A percentile compares a stretch with the other conserved stretches of the same genome.
Conservation (phyloP, 2,329 filamentous ascomycete genomes). For the Dothiorella sarmentorum region DNA sequence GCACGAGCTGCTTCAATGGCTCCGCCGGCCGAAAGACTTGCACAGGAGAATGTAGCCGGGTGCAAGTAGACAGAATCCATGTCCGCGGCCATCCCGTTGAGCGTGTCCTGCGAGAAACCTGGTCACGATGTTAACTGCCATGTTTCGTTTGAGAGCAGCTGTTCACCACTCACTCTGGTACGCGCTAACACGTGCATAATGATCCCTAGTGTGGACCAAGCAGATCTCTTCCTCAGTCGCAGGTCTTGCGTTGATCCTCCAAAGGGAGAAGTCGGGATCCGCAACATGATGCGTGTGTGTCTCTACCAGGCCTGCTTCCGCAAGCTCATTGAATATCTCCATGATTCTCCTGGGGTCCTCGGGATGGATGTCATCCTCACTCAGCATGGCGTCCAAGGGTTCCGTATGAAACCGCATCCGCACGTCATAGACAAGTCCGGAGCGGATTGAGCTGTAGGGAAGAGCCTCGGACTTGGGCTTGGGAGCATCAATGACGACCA, state of each 20-base stretch:
- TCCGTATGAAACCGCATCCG: slow-evolving; percentile 96
- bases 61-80: slow-evolving; percentile 58
- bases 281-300: slow-evolving; percentile 50
- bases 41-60: slow-evolving; percentile 73
- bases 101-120: slow-evolving; percentile 52
- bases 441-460: slow-evolving; percentile 38
- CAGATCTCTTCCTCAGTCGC: slow-evolving; percentile 79
- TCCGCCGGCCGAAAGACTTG: slow-evolving; percentile 80
- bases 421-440: slow-evolving; percentile 69
- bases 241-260: slow-evolving; percentile 71
- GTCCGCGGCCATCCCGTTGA: slow-evolving; percentile 63
- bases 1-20: slow-evolving; percentile 94
- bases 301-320: slow-evolving; percentile 73
- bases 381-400: slow-evolving; percentile 40
- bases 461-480: slow-evolving; percentile 20
- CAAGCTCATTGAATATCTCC: slow-evolving; percentile 87
- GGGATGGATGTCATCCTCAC: slow-evolving; percentile 74
- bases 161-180: slow-evolving; percentile 17
- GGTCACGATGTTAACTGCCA: background rate
- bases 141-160: background rate
- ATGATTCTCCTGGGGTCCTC: slow-evolving; percentile 92
- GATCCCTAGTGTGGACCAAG: slow-evolving; percentile 70
- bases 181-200: slow-evolving; percentile 73
- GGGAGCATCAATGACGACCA: slow-evolving; percentile 12
- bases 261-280: slow-evolving; percentile 53